These are phyloP conservation scores for Populus hybrid DNA, from an alignment of 441 rosid genomes.

Conservation along the genomic window DNA sequence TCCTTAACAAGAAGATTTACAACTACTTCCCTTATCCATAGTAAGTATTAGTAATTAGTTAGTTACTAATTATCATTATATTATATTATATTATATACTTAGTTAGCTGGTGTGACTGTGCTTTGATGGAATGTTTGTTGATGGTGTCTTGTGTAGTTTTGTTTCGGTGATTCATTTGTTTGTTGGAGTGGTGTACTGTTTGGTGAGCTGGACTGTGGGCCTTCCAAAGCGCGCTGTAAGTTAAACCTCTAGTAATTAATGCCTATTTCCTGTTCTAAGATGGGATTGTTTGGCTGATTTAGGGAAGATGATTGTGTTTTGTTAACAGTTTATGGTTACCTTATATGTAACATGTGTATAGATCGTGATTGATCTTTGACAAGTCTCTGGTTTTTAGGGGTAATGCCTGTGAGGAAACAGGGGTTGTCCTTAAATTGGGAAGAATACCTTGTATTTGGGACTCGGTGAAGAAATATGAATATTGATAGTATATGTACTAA, in stretches of 20 bases:
- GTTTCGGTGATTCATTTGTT: conserved; percentile 90
- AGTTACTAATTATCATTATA: background rate
- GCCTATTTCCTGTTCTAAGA: conserved; percentile 5
- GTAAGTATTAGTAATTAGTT: conserved; percentile 42
- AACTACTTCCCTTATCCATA: conserved; percentile 96
- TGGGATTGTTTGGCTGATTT: background rate
- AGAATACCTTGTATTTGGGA: too few relatives aligned
- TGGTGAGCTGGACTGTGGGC: conserved; percentile 84
- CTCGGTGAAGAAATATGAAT: too few relatives aligned
- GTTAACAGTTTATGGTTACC: background rate
- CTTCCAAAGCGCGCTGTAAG: conserved; percentile 97
- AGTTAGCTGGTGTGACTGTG: background rate
- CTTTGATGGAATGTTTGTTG: background rate
- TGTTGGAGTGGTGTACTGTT: conserved; percentile 89
- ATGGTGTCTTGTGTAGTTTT: conserved; percentile 44
- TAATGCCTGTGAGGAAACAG: background rate
- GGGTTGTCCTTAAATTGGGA: background rate
- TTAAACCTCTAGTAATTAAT: conserved; percentile 11
- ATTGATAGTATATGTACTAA: too few relatives aligned
- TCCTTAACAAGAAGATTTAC: conserved; percentile 95
- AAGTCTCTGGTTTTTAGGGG: background rate
- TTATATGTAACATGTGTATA: background rate
- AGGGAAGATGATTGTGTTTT: background rate
- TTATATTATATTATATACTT: background rate
- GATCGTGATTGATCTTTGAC: background rate